These are phyloP conservation scores for Globisporangium recalcitrans DNA, from an alignment of 352 stramenopile species.

Conservation along the genomic window DNA sequence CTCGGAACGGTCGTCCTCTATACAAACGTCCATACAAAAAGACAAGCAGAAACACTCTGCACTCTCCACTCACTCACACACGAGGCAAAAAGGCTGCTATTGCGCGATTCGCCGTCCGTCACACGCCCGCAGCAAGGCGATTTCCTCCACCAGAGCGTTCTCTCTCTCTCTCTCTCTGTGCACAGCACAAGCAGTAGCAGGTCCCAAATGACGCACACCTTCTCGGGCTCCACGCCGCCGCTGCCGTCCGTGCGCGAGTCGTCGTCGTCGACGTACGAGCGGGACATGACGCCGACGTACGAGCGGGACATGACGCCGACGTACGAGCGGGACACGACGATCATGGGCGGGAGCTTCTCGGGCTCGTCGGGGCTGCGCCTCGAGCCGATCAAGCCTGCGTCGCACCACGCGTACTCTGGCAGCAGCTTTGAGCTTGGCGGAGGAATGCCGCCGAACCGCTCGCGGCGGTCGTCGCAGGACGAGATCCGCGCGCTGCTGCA, in stretches of 20 bases:
- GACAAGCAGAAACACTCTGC: background rate
- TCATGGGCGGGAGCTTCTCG: conserved; percentile 15
- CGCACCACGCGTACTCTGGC: background rate
- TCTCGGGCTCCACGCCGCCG: conserved; percentile 4
- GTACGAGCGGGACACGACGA: conserved; percentile 17
- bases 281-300: conserved; percentile 13
- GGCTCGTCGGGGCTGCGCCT: conserved; percentile 3
- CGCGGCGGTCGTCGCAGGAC: conserved; percentile 48
- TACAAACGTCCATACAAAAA: conserved; percentile 1
- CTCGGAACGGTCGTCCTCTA: background rate
- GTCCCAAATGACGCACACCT: background rate
- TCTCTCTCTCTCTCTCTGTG: background rate
- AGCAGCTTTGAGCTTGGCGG: conserved; percentile 7
- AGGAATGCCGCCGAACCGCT: conserved; percentile 12
- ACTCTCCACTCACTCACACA: too few relatives aligned
- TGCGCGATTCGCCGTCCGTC: background rate
- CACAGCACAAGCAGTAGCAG: background rate
- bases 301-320: conserved; percentile 14
- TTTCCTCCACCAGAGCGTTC: background rate
- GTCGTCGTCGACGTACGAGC: conserved; percentile 9
- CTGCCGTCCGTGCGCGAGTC: conserved; percentile 16
- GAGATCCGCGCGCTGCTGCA: conserved; percentile 70
- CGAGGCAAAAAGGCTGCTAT: too few relatives aligned
- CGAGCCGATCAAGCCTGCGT: conserved; percentile 14
- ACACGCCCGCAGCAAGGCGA: conserved; percentile 2